Base-by-base conservation (phyloP, 805 yeast species). In the Barnettozyma salicaria region DNA sequence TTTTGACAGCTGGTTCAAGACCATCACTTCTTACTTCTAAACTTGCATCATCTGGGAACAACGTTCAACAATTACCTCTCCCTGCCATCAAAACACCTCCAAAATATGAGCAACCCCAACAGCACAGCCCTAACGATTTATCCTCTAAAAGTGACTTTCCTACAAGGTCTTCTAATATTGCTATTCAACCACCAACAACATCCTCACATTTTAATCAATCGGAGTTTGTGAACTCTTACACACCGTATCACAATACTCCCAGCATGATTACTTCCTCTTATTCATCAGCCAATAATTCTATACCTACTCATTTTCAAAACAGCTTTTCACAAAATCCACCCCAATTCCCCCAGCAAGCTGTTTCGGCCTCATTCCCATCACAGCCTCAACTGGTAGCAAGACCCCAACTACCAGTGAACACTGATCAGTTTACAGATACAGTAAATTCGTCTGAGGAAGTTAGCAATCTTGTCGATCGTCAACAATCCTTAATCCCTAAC, bases 221-320 rank as follows among this genome's bases (percentile, higher is more conserved):
- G 12, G 49, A 47, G 11, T 34, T 43, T 4, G 44, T 45, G 7
- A 50, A 50, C 31, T 52, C 61, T 13, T 60, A 46, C 42, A 52
- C 59, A 29, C 61, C 71, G 33, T 58, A 47, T 37, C 74, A 69
- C 48, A 67, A 70, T 48, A 64, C 74, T 4, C 76, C 76, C 5
- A 63, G 63, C 32, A 70, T 58, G n/a, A 65, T 72, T 4, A 65
- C 74, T 31, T 60, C 70, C 10, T 70, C 71, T 3, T 67, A 67
- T 41, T 58, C 68, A 6, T 56, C 67, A 14, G 55, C 58, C 37
- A 47, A 60, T 18, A 43, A 51, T 32, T 46, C 55, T 8, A 44
- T 48, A 4, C 59, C 53, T 20, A 46, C 32, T 36, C 34, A 42
- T 39, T 34, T 36, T 35, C 41, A 38, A n/a, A 30, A 19, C 13